Evolutionary conservation across 2,329 filamentous ascomycete species (phyloP), one percentile per base, ranked within the genome.

Genomic region (Exophiala viscosa): DNA sequence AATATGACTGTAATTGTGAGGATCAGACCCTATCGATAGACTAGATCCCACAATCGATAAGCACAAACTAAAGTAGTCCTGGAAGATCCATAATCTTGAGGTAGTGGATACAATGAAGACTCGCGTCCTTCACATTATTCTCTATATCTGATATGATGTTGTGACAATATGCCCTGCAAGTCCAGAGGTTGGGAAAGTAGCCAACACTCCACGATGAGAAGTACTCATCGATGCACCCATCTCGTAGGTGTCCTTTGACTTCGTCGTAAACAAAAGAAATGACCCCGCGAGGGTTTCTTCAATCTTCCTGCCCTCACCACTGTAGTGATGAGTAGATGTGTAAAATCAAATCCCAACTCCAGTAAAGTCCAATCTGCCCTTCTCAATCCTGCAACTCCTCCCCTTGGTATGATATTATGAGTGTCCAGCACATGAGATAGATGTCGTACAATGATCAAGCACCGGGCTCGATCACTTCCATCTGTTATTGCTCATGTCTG

Each of bases 401-500:
- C 46, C 42, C 50, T 55, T 48, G 49, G 46, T 55, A 55, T 55
- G 49, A 51, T 9, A 36, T 17, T 51, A 11, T 20, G 20, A 23
- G n/a, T 41, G 17, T 41, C 39, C 39, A 18, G 18, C 39, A 10
- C 20, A 18, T 13, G 13, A 42, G n/a, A 11, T 40, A 53, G 40
- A 48, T 41, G 45, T 48, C 42, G 50, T 57, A 52, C 36, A 47
- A 46, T 45, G 35, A n/a, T 50, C n/a, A 36, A 18, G 31, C 35
- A 31, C 45, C 35, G 33, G 35, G 45, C 38, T 42, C 36, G 38
- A 34, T 43, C 53, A 59, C 44, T 50, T 59, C 56, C 56, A 59
- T 47, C 53, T 40, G 53, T 59, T 59, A 44, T 54, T 40, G 36
- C 28, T 48, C 56, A 59, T 59, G 53, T 33, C 53, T 11, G 56